These are phyloP conservation scores for Pseudopyrenochaeta lycopersici DNA, from an alignment of 2,329 filamentous ascomycete species.

Conservation along the genomic window DNA sequence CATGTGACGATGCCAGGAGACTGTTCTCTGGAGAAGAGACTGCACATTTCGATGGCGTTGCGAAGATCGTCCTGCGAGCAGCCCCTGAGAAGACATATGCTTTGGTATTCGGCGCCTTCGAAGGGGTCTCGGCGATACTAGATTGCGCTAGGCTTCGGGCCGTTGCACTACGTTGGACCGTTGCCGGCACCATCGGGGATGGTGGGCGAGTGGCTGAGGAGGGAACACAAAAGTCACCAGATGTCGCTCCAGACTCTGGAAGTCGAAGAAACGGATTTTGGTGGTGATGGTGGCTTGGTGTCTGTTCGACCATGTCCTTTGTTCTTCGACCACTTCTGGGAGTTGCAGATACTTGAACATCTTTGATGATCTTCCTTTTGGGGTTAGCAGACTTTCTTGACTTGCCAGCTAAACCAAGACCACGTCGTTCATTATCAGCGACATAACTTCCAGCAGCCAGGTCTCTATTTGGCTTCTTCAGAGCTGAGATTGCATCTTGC, in stretches of 20 bases:
- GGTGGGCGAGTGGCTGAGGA: constrained; percentile 50
- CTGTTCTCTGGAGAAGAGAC: constrained; percentile 6
- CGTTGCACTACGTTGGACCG: constrained; percentile 38
- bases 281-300: constrained; percentile 35
- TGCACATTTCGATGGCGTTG: constrained; percentile 40
- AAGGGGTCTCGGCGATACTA: constrained; percentile 54
- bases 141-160: constrained; percentile 38
- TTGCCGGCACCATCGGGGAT: constrained; percentile 35
- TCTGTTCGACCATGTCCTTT: constrained; percentile 42
- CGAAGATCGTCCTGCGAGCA: constrained; percentile 40
- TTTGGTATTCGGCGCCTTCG: constrained; percentile 47
- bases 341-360: constrained; percentile 55
- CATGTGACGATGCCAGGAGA: constrained; percentile 5
- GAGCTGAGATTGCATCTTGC: constrained; percentile 74
- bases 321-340: constrained; percentile 48
- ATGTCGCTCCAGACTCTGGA: constrained; percentile 24
- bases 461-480: constrained; percentile 79
- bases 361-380: constrained; percentile 39
- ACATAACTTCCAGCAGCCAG: constrained; percentile 72
- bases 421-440: constrained; percentile 71
- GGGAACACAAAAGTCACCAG: constrained; percentile 49
- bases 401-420: constrained; percentile 32
- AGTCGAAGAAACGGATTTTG: constrained; percentile 33
- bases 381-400: constrained; percentile 39
- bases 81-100: constrained; percentile 30